A percentile compares a stretch with the other conserved stretches of the same genome.
These are phyloP conservation scores for Macrolepiota dolichaula DNA, from an alignment of 768 basidiomycete species.

Conservation along the genomic window DNA sequence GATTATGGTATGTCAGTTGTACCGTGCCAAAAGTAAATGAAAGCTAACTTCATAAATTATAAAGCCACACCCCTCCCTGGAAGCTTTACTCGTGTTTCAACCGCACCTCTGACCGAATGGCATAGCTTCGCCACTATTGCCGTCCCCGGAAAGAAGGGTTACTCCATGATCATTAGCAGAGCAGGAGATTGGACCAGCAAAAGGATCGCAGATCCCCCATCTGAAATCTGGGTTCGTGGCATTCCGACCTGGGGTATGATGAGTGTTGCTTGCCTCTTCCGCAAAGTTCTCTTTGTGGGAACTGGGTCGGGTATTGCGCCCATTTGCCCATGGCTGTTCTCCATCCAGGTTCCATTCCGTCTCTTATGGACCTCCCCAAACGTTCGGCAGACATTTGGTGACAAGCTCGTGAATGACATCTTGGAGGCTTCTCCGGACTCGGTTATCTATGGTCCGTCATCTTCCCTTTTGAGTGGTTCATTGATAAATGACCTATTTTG, in stretches of 20 bases:
- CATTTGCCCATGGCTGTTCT: conserved; percentile 32
- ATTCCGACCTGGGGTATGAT: conserved; percentile 48
- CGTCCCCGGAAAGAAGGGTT: conserved; percentile 34
- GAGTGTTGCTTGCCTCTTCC: conserved; percentile 46
- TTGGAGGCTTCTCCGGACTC: conserved; percentile 36
- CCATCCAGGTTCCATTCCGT: conserved; percentile 30
- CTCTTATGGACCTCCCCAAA: conserved; percentile 41
- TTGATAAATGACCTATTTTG: not conserved
- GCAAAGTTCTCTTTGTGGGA: conserved; percentile 48
- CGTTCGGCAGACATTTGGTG: conserved; percentile 37
- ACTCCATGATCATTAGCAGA: conserved; percentile 49
- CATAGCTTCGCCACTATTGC: conserved; percentile 45
- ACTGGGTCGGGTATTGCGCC: conserved; percentile 56
- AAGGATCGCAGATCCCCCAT: conserved; percentile 45
- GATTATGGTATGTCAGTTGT: conserved; percentile 38
- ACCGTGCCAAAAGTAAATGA: conserved; percentile 20
- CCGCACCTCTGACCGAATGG: conserved; percentile 46
- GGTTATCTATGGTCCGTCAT: conserved; percentile 25
- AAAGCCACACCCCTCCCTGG: conserved; percentile 15
- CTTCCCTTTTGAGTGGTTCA: not conserved
- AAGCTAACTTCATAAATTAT: too few species aligned
- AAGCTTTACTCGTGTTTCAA: conserved; percentile 21
- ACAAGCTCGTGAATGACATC: conserved; percentile 34
- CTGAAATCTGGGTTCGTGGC: conserved; percentile 52
- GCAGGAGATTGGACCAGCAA: conserved; percentile 58